Conservation (phyloP, 192 early-diverging fungal species). For the Lobosporangium transversale region DNA sequence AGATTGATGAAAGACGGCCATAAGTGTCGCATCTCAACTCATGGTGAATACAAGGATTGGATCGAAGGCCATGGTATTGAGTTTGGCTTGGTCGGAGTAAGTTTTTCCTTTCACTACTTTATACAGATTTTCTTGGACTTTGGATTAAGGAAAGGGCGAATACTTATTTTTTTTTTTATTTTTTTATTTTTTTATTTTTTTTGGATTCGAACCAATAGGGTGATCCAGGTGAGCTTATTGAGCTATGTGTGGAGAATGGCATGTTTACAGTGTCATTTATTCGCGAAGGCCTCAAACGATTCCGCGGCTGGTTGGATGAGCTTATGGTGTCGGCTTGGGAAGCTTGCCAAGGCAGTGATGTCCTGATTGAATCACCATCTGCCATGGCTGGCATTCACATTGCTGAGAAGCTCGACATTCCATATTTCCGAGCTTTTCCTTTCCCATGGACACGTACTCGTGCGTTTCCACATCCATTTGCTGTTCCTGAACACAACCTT, state of each 20-base stretch:
- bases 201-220: too few species aligned
- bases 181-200: too few species aligned
- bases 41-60: constrained; percentile 72
- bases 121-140: too few species aligned
- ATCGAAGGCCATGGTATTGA: constrained; percentile 73
- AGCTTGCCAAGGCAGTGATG: constrained; percentile 70
- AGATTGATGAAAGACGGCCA: constrained; percentile 70
- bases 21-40: constrained; percentile 72
- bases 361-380: constrained; percentile 75
- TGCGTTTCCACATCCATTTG: constrained; percentile 78
- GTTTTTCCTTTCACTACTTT: constrained; percentile 52
- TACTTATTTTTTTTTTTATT: too few species aligned
- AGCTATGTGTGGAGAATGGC: constrained; percentile 74
- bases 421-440: constrained; percentile 73
- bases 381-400: constrained; percentile 77
- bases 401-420: constrained; percentile 69
- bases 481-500: constrained; percentile 59
- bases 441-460: constrained; percentile 85
- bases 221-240: constrained; percentile 49
- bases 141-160: too few species aligned
- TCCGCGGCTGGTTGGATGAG: constrained; percentile 72
- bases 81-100: constrained; percentile 71
- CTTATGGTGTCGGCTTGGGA: constrained; percentile 64
- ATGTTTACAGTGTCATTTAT: constrained; percentile 74
- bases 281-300: constrained; percentile 64